Evolutionary conservation across 2,329 filamentous ascomycete species (phyloP).

Genomic region (Fusarium austroafricanum): DNA sequence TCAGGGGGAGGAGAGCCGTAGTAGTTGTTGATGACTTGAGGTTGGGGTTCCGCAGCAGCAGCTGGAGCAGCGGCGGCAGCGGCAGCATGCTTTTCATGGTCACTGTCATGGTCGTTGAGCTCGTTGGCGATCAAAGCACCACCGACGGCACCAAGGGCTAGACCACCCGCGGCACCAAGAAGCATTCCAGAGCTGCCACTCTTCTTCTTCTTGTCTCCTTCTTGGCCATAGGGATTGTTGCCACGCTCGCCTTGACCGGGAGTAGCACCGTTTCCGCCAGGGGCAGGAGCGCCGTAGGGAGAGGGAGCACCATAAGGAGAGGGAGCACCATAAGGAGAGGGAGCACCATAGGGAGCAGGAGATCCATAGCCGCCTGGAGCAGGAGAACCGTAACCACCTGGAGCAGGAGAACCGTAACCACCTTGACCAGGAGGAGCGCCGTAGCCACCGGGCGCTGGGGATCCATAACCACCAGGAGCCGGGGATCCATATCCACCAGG

Average conservation of each 20-base stretch:
- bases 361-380: conserved; percentile 33
- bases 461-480: too few relatives aligned
- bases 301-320: conserved; percentile 20
- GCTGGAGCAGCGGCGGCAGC: neutral
- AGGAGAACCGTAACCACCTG: conserved; percentile 37
- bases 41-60: neutral
- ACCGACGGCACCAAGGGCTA: conserved; percentile 67
- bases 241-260: conserved; percentile 10
- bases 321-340: conserved; percentile 35
- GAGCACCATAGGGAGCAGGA: conserved; percentile 35
- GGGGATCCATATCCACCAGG: conserved; percentile 38
- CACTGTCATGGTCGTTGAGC: conserved; percentile 49
- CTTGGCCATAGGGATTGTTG: conserved; percentile 35
- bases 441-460: too few relatives aligned
- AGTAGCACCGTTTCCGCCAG: conserved; percentile 30
- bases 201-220: conserved; percentile 53
- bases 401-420: conserved; percentile 26
- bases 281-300: conserved; percentile 24
- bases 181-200: conserved; percentile 65
- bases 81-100: conserved; percentile 32
- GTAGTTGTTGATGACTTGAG: conserved; percentile 31
- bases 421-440: conserved; percentile 29
- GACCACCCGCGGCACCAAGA: conserved; percentile 68
- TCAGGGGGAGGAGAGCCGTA: conserved; percentile 32
- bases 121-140: conserved; percentile 69